phyloP scores from a whole-genome alignment of 208 protist genomes.

The Endotrypanum monterogeii region DNA sequence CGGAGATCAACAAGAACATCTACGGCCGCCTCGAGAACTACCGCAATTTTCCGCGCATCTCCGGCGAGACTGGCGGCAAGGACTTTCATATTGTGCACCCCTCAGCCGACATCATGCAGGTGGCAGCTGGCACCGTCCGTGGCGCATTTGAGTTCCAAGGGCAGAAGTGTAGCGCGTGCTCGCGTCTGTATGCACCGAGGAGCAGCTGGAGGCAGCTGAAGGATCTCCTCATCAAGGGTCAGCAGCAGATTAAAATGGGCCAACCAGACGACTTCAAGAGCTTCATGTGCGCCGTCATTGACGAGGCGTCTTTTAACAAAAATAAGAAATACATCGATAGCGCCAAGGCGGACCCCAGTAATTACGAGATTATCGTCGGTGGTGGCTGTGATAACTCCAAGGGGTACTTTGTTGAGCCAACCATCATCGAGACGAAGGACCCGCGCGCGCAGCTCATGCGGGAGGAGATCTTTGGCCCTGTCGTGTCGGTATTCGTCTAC shows the following conservation, averaged over 20 bases:
- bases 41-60: constrained; percentile 94
- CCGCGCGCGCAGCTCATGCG: constrained; percentile 87
- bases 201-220: constrained; percentile 88
- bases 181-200: constrained; percentile 93
- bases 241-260: constrained; percentile 94
- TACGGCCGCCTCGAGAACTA: constrained; percentile 91
- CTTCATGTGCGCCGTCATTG: constrained; percentile 97
- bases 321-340: constrained; percentile 95
- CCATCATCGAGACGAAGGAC: constrained; percentile 93
- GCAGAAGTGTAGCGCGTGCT: constrained; percentile 97
- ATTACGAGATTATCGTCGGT: constrained; percentile 75
- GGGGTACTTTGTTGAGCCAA: constrained; percentile 97
- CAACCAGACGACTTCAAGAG: constrained; percentile 89
- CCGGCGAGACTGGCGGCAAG: constrained; percentile 97
- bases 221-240: constrained; percentile 77
- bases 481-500: constrained; percentile 96
- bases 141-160: constrained; percentile 97
- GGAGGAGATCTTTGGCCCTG: constrained; percentile 98
- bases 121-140: constrained; percentile 88
- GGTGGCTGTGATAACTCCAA: constrained; percentile 70
- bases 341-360: constrained; percentile 80
- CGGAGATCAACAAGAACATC: constrained; percentile 93
- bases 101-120: constrained; percentile 83
- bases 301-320: constrained; percentile 93
- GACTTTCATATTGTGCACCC: constrained; percentile 97